A percentile compares a stretch with the other conserved stretches of the same genome.
phyloP scores from a whole-genome alignment of 2,329 filamentous ascomycete genomes.

The Paracorniculantispora psalliotae region DNA sequence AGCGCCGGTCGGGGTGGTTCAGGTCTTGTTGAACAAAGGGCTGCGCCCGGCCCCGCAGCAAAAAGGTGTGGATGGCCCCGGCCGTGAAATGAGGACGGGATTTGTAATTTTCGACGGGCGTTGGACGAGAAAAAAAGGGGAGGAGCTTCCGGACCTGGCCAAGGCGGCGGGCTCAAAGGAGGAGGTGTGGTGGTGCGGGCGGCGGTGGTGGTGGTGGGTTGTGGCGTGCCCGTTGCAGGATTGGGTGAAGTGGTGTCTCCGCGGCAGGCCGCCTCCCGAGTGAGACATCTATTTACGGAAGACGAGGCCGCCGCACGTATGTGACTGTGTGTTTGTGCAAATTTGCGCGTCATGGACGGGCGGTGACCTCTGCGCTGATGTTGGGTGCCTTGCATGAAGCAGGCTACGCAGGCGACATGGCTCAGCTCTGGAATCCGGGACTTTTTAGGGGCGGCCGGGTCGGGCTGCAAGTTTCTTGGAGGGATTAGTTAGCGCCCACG shows the following conservation, averaged over 20 bases:
- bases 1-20: background rate
- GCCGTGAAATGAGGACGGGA: conserved; percentile 3
- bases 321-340: no score
- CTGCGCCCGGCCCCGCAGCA: conserved; percentile 7
- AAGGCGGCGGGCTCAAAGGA: no score
- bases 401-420: background rate
- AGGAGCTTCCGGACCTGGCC: background rate
- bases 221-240: conserved; percentile 4
- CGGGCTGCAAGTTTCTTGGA: background rate
- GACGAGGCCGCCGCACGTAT: background rate
- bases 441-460: background rate
- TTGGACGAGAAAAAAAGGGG: background rate
- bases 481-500: background rate
- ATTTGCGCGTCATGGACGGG: no score
- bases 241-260: background rate
- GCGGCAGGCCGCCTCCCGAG: background rate
- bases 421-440: background rate
- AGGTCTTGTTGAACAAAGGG: background rate
- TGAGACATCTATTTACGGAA: conserved; percentile 4
- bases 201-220: background rate
- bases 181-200: no score
- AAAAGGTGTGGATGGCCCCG: conserved; percentile 5
- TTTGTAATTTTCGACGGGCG: background rate
- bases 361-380: no score
- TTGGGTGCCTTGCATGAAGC: background rate